Conservation (phyloP, 1,284 basidiomycete genomes). For the Sporisorium scitamineum region DNA sequence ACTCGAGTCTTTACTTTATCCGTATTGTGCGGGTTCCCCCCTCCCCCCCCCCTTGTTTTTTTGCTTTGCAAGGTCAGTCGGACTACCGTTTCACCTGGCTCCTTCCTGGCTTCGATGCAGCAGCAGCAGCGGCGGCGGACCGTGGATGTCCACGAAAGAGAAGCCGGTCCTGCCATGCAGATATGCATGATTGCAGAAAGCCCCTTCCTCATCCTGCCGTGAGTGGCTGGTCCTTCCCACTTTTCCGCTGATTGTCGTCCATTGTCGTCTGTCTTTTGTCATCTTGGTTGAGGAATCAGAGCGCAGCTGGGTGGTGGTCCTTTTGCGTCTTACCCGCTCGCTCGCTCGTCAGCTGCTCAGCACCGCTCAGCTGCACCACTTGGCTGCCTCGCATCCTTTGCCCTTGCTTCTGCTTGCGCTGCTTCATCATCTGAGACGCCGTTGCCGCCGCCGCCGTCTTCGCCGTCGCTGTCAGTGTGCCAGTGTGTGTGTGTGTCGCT, state of each 20-base stretch:
- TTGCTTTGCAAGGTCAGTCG: not conserved
- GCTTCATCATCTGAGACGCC: not conserved
- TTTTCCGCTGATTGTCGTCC: not conserved
- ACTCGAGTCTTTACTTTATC: not conserved
- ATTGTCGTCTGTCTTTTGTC: not conserved
- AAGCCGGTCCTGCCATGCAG: not conserved
- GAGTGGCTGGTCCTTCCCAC: not conserved
- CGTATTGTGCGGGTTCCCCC: too few relatives aligned
- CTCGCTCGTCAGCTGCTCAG: constrained; percentile 5
- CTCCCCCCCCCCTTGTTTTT: too few relatives aligned
- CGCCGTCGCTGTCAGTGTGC: not conserved
- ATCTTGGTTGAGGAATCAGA: too few relatives aligned
- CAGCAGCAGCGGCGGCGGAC: not conserved
- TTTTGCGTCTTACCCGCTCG: not conserved
- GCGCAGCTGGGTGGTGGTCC: not conserved
- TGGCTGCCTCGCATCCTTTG: not conserved
- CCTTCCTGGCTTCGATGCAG: not conserved
- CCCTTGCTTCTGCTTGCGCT: not conserved
- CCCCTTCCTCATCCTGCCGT: not conserved
- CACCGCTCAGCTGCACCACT: not conserved
- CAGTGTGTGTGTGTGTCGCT: not conserved
- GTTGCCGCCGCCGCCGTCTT: constrained; percentile 1
- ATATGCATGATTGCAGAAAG: constrained; percentile 3
- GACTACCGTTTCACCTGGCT: too few relatives aligned
- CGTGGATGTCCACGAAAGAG: not conserved